These are phyloP conservation scores for Coemansia sp. DNA, from an alignment of 192 early-diverging fungal genomes.

Conservation along the genomic window DNA sequence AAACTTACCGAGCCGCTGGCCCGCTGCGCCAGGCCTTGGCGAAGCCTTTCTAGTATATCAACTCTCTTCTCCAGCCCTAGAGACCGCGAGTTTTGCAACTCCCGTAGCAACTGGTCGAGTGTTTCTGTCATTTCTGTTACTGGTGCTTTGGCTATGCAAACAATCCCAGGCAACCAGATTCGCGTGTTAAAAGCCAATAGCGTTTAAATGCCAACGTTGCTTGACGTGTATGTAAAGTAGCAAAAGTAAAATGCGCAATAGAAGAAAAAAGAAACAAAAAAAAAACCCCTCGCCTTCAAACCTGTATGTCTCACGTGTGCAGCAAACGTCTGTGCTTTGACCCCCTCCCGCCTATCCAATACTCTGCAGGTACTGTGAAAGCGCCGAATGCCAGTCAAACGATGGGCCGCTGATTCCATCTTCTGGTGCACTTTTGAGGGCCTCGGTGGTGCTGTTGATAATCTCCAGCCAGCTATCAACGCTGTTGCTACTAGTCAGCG, in stretches of 20 bases:
- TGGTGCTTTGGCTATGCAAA: neutral
- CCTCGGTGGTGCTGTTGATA: neutral
- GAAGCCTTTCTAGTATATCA: constrained; percentile 26
- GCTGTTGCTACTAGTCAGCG: neutral
- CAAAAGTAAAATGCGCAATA: too few species aligned
- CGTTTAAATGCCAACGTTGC: too few species aligned
- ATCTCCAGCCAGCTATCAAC: constrained; percentile 1
- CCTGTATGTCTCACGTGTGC: too few species aligned
- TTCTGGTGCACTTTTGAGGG: neutral
- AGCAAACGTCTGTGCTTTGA: too few species aligned
- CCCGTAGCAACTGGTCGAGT: constrained; percentile 35
- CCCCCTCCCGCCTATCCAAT: constrained; percentile 1
- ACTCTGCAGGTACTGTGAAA: constrained; percentile 14
- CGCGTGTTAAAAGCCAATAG: too few species aligned
- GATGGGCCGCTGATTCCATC: too few species aligned
- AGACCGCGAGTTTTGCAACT: constrained; percentile 30
- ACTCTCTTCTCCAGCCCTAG: constrained; percentile 31
- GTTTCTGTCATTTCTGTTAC: constrained; percentile 35
- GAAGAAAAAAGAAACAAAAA: constrained; percentile 1
- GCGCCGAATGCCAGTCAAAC: constrained; percentile 3
- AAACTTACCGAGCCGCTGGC: constrained; percentile 38
- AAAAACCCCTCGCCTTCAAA: neutral
- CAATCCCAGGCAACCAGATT: neutral
- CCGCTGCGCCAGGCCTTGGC: constrained; percentile 18
- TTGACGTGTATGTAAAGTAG: too few species aligned